Conservation (phyloP, 1,139 yeast species). For the Trichomonascaceae sp. region DNA sequence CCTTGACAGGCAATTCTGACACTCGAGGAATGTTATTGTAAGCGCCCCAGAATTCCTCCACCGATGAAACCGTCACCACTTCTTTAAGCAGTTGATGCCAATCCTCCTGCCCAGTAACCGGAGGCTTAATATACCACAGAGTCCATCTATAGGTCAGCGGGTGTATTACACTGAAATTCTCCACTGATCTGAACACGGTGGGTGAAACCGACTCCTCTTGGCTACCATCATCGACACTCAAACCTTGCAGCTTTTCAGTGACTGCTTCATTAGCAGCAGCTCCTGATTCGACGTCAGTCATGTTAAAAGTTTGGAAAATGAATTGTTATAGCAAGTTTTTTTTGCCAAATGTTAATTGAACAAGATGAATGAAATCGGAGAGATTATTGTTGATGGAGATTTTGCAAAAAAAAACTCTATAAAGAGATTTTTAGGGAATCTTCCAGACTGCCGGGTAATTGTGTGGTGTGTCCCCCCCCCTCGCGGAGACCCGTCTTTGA, state of each 20-base stretch:
- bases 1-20: conserved; percentile 80
- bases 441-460: neutral
- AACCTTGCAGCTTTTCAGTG: conserved; percentile 20
- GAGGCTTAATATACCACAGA: conserved; percentile 95
- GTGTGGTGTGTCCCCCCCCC: no score
- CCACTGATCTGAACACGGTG: conserved; percentile 62
- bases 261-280: conserved; percentile 10
- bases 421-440: neutral
- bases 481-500: no score
- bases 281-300: conserved; percentile 9
- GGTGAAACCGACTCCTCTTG: conserved; percentile 13
- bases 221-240: conserved; percentile 16
- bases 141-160: conserved; percentile 95
- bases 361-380: no score
- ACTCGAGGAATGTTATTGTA: conserved; percentile 93
- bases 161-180: conserved; percentile 76
- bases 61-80: conserved; percentile 84
- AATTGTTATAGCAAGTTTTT: no score
- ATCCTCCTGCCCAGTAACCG: conserved; percentile 57
- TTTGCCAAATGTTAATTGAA: no score
- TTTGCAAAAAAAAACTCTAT: neutral
- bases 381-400: no score
- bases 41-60: conserved; percentile 99
- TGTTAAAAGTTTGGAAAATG: neutral
- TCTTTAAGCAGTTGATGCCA: conserved; percentile 95